phyloP scores from a whole-genome alignment of 352 stramenopile genomes.

The Pythium dissimile region DNA sequence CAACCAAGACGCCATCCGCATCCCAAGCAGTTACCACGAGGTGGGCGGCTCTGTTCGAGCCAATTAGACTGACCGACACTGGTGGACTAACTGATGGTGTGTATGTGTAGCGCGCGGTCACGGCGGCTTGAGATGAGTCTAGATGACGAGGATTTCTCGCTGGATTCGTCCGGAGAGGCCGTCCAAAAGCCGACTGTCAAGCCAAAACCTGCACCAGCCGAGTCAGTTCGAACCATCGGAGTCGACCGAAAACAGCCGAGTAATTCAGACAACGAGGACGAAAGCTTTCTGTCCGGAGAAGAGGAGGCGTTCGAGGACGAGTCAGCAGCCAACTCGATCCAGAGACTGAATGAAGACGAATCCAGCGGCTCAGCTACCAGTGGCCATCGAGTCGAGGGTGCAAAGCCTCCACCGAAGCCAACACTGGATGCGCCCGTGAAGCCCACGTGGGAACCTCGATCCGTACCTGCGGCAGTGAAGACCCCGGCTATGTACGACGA shows the following conservation, averaged over 20 bases:
- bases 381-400: background rate
- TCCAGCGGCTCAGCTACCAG: background rate
- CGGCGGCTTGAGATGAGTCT: conserved; percentile 43
- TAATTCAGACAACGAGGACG: conserved; percentile 7
- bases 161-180: conserved; percentile 32
- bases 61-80: no score
- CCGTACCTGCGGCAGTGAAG: background rate
- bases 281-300: no score
- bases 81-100: background rate
- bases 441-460: background rate
- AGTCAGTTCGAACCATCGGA: no score
- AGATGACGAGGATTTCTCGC: conserved; percentile 49
- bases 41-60: no score
- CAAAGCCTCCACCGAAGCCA: background rate
- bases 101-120: background rate
- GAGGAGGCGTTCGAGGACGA: background rate
- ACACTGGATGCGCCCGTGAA: background rate
- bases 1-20: conserved; percentile 24
- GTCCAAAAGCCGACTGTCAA: conserved; percentile 3
- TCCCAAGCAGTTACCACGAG: no score
- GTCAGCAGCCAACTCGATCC: background rate
- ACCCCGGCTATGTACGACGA: conserved; percentile 5
- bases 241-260: conserved; percentile 1
- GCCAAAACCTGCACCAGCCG: no score
- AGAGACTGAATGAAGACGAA: background rate